phyloP scores from a whole-genome alignment of 1,139 yeast genomes.

The Taiozyma onychis region DNA sequence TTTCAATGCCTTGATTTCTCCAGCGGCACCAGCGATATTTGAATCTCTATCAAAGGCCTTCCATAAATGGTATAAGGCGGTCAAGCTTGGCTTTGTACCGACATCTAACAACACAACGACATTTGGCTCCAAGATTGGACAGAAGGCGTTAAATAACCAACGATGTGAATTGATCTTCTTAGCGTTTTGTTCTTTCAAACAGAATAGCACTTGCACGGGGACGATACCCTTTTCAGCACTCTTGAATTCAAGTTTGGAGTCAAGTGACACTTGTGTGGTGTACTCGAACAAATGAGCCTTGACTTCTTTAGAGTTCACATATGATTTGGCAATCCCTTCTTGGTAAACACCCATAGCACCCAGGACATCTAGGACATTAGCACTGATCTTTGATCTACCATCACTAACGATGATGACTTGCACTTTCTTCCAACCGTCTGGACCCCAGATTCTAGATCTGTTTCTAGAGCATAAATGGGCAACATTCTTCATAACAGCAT shows the following conservation, averaged over 20 bases:
- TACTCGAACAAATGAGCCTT: slow-evolving; percentile 92
- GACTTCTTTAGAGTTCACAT: slow-evolving; percentile 84
- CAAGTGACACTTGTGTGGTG: slow-evolving; percentile 84
- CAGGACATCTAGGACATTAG: slow-evolving; percentile 74
- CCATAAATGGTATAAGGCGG: slow-evolving; percentile 89
- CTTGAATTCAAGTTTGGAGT: slow-evolving; percentile 77
- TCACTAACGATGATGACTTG: slow-evolving; percentile 89
- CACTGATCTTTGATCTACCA: slow-evolving; percentile 83
- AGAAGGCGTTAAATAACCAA: slow-evolving; percentile 90
- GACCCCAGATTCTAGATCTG: slow-evolving; percentile 87
- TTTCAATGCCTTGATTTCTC: slow-evolving; percentile 91
- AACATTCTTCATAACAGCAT: slow-evolving; percentile 86
- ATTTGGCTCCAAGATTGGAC: slow-evolving; percentile 86
- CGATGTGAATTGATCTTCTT: slow-evolving; percentile 93
- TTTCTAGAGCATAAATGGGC: slow-evolving; percentile 79
- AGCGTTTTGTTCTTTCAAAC: slow-evolving; percentile 82
- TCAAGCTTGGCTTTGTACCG: slow-evolving; percentile 83
- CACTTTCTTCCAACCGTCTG: slow-evolving; percentile 91
- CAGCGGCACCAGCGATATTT: slow-evolving; percentile 97
- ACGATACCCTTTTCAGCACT: slow-evolving; percentile 77
- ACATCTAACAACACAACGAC: slow-evolving; percentile 83
- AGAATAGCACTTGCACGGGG: slow-evolving; percentile 88
- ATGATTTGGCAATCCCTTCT: slow-evolving; percentile 92
- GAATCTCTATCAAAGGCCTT: slow-evolving; percentile 94
- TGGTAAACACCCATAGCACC: slow-evolving; percentile 96